Percentiles rank a stretch among this genome's conserved stretches.
Evolutionary conservation across 106 monocot species (phyloP).

Genomic region (Apostasia ramifera): DNA sequence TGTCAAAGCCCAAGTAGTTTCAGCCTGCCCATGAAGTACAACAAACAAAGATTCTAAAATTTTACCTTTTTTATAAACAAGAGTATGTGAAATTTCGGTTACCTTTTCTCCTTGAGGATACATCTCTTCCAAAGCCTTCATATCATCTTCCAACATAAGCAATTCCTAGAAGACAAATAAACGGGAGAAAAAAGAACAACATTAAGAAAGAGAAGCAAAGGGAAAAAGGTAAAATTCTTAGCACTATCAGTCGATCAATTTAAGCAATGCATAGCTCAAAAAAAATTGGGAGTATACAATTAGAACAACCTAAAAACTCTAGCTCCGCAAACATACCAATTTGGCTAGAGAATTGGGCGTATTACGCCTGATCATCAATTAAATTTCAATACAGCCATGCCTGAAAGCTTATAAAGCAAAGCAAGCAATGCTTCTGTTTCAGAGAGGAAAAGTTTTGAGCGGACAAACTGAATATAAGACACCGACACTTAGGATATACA

Average conservation of each 20-base stretch:
- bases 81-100: not conserved
- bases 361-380: no score
- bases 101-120: conserved; percentile 99
- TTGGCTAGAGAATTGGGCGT: not conserved
- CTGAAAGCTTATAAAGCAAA: no score
- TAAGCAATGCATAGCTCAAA: not conserved
- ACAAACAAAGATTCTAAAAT: conserved; percentile 3
- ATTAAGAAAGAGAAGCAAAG: not conserved
- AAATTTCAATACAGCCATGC: no score
- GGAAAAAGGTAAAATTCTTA: not conserved
- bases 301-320: not conserved
- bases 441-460: no score
- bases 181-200: not conserved
- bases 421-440: no score
- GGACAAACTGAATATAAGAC: no score
- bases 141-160: conserved; percentile 89
- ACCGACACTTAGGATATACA: no score
- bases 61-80: not conserved
- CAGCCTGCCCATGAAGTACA: conserved; percentile 53
- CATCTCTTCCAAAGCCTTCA: conserved; percentile 95
- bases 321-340: not conserved
- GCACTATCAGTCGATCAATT: not conserved
- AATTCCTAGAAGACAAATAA: conserved; percentile 49
- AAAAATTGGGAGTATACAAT: not conserved
- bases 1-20: conserved; percentile 90